Evolutionary conservation across 306 rosid species (phyloP).

Genomic region (Cucurbita pepo): DNA sequence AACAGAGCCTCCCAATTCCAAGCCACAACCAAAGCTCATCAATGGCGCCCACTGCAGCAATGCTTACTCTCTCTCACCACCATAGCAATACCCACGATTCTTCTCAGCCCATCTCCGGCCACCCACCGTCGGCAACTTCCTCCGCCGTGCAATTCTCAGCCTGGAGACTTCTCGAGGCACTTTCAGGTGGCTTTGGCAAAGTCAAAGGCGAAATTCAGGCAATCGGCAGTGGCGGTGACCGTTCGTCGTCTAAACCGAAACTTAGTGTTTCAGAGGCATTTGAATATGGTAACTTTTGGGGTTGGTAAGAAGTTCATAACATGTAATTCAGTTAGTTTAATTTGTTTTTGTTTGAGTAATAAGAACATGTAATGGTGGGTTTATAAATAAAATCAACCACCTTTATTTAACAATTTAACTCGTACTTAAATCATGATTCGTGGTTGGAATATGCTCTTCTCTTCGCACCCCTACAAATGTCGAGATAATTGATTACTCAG

Average conservation of each 20-base stretch:
- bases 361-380: neutral
- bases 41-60: slow-evolving; percentile 33
- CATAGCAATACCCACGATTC: neutral
- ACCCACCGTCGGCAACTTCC: neutral
- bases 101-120: neutral
- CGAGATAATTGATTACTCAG: too few species aligned
- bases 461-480: too few species aligned
- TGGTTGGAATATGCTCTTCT: too few species aligned
- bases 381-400: neutral
- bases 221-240: neutral
- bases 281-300: slow-evolving; percentile 4
- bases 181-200: neutral
- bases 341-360: neutral
- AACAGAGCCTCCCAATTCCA: neutral
- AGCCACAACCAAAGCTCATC: neutral
- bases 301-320: neutral
- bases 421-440: too few species aligned
- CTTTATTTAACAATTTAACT: too few species aligned
- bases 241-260: neutral
- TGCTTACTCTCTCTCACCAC: slow-evolving; percentile 15
- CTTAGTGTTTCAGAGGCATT: neutral
- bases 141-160: neutral
- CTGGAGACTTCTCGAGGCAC: neutral
- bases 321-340: neutral
- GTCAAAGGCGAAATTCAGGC: neutral